Evolutionary conservation across 164 flowering plant genomes (phyloP).

Genomic region (Magnolia kwangsiensis): DNA sequence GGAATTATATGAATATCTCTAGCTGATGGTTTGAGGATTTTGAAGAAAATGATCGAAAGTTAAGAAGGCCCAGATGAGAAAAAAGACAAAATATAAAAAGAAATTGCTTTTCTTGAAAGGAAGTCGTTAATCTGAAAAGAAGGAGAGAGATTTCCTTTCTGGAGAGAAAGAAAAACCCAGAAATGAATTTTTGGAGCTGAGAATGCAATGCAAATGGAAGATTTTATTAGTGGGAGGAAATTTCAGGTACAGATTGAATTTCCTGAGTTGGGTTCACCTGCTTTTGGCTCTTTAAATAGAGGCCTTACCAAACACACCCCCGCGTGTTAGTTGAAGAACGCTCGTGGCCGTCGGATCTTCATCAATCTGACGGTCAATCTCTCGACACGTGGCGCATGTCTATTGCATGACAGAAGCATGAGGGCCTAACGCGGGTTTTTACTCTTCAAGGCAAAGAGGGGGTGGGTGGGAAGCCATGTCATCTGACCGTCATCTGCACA

Average conservation of each 20-base stretch:
- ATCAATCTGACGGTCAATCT: conserved; percentile 8
- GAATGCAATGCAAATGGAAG: not conserved
- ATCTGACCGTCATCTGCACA: not conserved
- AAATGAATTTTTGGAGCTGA: not conserved
- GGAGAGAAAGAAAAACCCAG: not conserved
- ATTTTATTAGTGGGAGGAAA: conserved; percentile 1
- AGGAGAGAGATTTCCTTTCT: no score
- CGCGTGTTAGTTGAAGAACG: conserved; percentile 28
- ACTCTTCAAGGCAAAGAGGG: conserved; percentile 2
- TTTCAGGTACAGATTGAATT: conserved; percentile 3
- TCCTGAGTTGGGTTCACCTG: conserved; percentile 20
- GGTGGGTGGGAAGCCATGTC: conserved; percentile 8
- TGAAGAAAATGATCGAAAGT: not conserved
- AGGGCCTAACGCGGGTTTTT: conserved; percentile 8
- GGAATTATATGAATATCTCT: not conserved
- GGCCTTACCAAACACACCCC: conserved; percentile 1
- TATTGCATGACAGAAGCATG: conserved; percentile 6
- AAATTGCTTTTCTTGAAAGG: no score
- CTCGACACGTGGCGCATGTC: conserved; percentile 10
- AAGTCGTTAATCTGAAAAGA: not conserved
- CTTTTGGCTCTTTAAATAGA: conserved; percentile 25
- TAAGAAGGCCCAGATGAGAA: conserved; percentile 4
- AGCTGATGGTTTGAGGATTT: not conserved
- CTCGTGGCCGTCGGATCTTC: conserved; percentile 14
- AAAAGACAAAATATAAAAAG: no score